Evolutionary conservation across 306 rosid species (phyloP), one percentile per base, ranked within the genome.

Genomic region (Oemleria cerasiformis): DNA sequence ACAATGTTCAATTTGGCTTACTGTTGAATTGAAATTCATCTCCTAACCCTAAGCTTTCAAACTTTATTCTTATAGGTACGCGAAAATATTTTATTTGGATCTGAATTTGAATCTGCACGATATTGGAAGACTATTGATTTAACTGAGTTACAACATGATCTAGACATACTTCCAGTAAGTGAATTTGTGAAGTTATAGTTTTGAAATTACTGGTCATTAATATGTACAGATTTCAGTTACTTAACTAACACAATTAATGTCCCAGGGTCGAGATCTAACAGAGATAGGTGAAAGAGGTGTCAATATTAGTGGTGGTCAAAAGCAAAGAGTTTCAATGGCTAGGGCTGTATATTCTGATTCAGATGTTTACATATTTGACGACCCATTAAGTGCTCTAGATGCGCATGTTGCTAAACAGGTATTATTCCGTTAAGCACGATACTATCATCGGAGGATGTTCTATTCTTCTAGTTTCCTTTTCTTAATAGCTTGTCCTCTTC

Each of bases 221-320:
- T 9, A 20, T 67, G 55, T 17, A 21, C 48, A 64, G 11, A 5
- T 63, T 47, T 12, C 63, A 5, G 38, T 51, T 8, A 16, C 40
- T 43, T 73, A 19, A 58, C 67, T 10, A 55, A 7, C 10, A 8
- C 17, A 23, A 20, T 63, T 43, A 36, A 71, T 67, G 43, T 79
- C 56, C 68, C 78, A 88, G 96, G 98, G 92, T 49, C 85, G 57
- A 49, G 98, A 92, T 81, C 82, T 85, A 63, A 92, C 98, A 0
- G 98, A 92, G 82, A 92, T 92, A 59, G 97, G 98, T 34, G 98
- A 92, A 84, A 88, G 97, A 74, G 98, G 98, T 65, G 88, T 92
- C 54, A 92, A 92, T 72, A 88, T 92, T 50, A 92, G 98, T 78
- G 98, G 98, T 48, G 98, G 98, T 49, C 98, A 92, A 78, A 92